Base-by-base conservation (phyloP, 495 filamentous ascomycete genomes). In the Annulohypoxylon bovei region DNA sequence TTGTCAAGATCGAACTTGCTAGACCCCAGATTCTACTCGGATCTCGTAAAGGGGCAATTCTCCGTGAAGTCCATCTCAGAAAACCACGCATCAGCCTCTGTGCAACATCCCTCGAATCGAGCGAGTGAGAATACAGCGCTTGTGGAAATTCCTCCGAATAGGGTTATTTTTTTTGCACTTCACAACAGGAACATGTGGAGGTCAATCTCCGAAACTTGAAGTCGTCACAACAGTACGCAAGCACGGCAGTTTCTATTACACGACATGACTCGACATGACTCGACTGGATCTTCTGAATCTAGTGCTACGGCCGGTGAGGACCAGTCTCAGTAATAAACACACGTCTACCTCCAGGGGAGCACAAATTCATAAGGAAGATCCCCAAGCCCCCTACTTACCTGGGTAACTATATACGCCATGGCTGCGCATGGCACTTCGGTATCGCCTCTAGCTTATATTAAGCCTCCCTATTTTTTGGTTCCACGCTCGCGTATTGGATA, bases 111-210 rank as follows among this genome's bases (percentile, higher is more conserved):
- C 35, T 25, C 28, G n/a, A n/a, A 28, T 46, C 39, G 39, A 30
- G 14, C 0, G 27, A 30, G 14, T 0, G 27, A 18, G 5, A 22
- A n/a, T 28, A 40, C 23, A 23, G 2, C 12, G 30, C 30, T 56
- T 46, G 39, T 27, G 44, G 28, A 58, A 53, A 64, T 64, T 64
- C 18, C 32, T 72, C 64, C 69, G 53, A 49, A 42, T 62, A 56
- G 28, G 30, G 16, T 72, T 47, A 6, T 67, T 54, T 64, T 25
- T 4, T 11, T n/a, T n/a, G n/a, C 32, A 52, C 63, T 63, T 37
- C 59, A 71, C 58, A 23, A 18, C 58, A 67, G 69, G 57, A 71
- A 56, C 57, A 28, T 71, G 68, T 52, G 68, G 52, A 42, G 39
- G 35, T 30, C 20, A 42, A 67, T 67, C 50, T 54, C 68, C 58